A percentile compares a stretch with the other conserved stretches of the same genome.
Evolutionary conservation across 495 filamentous ascomycete species (phyloP).

Genomic region (Penicillium lagena): DNA sequence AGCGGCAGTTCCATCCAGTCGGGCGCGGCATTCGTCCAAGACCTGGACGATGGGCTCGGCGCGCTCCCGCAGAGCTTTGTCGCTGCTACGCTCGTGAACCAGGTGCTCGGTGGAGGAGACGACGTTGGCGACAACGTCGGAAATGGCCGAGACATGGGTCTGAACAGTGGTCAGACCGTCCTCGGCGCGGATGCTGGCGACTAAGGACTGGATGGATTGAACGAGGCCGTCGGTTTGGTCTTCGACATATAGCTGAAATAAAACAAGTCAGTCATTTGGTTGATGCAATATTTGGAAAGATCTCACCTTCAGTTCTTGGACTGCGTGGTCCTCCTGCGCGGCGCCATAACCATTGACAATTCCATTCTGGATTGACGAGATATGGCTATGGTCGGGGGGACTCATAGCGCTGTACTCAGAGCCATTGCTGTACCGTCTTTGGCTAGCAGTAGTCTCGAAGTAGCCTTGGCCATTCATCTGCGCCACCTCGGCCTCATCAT

Average conservation of each 20-base stretch:
- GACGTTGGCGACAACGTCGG: constrained; percentile 62
- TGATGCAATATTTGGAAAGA: neutral
- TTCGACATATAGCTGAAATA: constrained; percentile 65
- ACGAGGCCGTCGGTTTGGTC: constrained; percentile 77
- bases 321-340: constrained; percentile 44
- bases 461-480: constrained; percentile 44
- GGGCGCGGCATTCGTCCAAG: constrained; percentile 56
- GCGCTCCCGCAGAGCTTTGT: constrained; percentile 44
- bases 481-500: constrained; percentile 45
- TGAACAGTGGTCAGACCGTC: constrained; percentile 59
- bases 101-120: constrained; percentile 57
- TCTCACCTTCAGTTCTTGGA: constrained; percentile 67
- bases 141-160: constrained; percentile 65
- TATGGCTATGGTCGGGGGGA: constrained; percentile 31
- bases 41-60: constrained; percentile 56
- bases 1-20: constrained; percentile 60
- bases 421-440: constrained; percentile 40
- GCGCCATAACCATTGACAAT: constrained; percentile 30
- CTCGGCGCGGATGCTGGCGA: constrained; percentile 69
- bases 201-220: constrained; percentile 74
- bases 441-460: constrained; percentile 39
- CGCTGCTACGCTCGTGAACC: constrained; percentile 37
- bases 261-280: neutral
- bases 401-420: constrained; percentile 50
- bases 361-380: constrained; percentile 22